Evolutionary conservation across 2,329 filamentous ascomycete genomes (phyloP), one percentile per base, ranked within the genome.

Genomic region (Aspergillus fructus): DNA sequence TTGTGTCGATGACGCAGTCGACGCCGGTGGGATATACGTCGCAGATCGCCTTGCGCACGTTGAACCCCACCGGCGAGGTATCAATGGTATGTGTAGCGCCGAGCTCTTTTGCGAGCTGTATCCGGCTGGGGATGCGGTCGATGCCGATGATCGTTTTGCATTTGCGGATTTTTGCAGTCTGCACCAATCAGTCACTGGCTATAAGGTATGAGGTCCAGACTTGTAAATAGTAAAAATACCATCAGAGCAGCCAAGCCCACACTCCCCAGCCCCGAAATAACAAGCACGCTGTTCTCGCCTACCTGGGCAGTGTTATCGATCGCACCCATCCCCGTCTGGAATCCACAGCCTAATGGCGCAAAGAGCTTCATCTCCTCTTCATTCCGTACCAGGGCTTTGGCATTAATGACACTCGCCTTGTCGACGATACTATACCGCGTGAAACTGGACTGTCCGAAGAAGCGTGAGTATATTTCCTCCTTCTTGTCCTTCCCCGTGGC

Each of bases 211-310:
- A 27, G 7, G 24, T 11, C 7, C 8, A 30, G 27, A 30, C 8
- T 30, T 43, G 30, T 24, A 7, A 24, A 24, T 24, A 55, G 7
- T 24, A 55, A 12, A 55, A 12, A 7, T 17, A 56, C 80, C 75
- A 79, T 79, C 48, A 82, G 64, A 3, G 78, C 77, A 6, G 68
- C 71, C 49, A 81, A 68, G 1, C 79, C 79, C 0, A 83, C 78
- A 23, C 78, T 78, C 3, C 79, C 78, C 0, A 80, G 66, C 8
- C 78, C 79, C 33, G 77, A 66, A 34, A 81, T 68, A 23, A 75
- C 69, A 40, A 81, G 65, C 6, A 70, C 62, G 56, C 79, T 76
- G 1, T 68, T 62, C 4, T 66, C 58, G 6, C 65, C 68, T 0
- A 74, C 74, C 21, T 75, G 62, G 0, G 74, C 72, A n/a, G 75